Evolutionary conservation across 495 filamentous ascomycete species (phyloP), one percentile per base, ranked within the genome.

Genomic region (Penicillium flavigenum): DNA sequence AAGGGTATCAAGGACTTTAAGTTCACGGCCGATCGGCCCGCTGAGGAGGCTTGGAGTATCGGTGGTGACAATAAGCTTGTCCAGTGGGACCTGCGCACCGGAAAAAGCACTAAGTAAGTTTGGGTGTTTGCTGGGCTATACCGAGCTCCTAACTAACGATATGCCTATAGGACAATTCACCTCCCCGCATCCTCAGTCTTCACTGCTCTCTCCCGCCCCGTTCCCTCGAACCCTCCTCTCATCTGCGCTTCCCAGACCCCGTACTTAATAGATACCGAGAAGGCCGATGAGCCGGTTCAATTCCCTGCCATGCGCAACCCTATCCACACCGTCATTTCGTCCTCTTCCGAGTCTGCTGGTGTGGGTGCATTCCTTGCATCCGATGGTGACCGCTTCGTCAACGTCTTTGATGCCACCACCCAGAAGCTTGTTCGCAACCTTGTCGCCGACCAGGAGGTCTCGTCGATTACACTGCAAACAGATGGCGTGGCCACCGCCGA

Each of bases 41-140:
- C 62, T 52, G 63, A 72, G 56, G 64, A 83, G 54, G 83, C 73
- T 22, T 86, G 83, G 83, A 85, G 83, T 75, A 75, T 83, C 51
- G 83, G 83, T 36, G 76, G 75, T 41, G 83, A 86, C 65, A 81
- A 79, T 56, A 86, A 79, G 61, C 70, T 85, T 41, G 76, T 86
- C 10, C 82, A 84, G 62, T 86, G 83, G 83, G 81, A 86, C 66
- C 62, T 84, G 54, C 69, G 63, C 50, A 78, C 74, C 11, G 74
- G 74, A 56, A 69, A 76, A 63, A 74, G 66, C 47, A 60, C 77
- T 47, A 77, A 73, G 83, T 85, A 72, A 51, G 71, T 19, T 27
- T 47, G 22, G 12, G n/a, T 27, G 10, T 24, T 44, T 47, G 54
- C 48, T 51, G 8, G 8, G 5, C 10, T 42, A 38, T 29, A 29